Percentiles rank a stretch among this genome's conserved stretches.
phyloP scores from a whole-genome alignment of 768 basidiomycete species.

The Termitomyces sp. region DNA sequence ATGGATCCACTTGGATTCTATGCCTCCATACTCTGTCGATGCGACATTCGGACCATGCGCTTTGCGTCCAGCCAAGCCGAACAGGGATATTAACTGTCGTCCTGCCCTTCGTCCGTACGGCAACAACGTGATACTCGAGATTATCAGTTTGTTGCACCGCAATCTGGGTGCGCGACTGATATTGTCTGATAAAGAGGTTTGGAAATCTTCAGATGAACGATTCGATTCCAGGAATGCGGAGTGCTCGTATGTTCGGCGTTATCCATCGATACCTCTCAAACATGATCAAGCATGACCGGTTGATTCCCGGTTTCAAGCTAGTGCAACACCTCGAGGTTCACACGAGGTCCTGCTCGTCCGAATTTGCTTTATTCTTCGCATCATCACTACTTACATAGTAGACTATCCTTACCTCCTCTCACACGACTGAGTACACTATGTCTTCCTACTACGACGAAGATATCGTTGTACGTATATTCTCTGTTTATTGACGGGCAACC shows the following conservation, averaged over 20 bases:
- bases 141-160: background rate
- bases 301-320: background rate
- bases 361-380: slow-evolving; percentile 6
- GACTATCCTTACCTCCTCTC: background rate
- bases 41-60: background rate
- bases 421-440: slow-evolving; percentile 20
- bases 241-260: background rate
- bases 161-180: background rate
- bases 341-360: background rate
- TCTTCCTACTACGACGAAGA: slow-evolving; percentile 27
- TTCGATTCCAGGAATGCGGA: background rate
- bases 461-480: slow-evolving; percentile 24
- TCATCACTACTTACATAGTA: background rate
- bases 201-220: background rate
- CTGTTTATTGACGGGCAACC: background rate
- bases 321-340: background rate
- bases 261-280: background rate
- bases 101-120: background rate
- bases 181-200: background rate
- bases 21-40: background rate
- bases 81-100: background rate
- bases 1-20: background rate
- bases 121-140: background rate
- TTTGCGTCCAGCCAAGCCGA: background rate
- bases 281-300: background rate